A percentile compares a stretch with the other conserved stretches of the same genome.
Evolutionary conservation across 164 flowering plant species (phyloP).

Genomic region (Berberis thunbergii): DNA sequence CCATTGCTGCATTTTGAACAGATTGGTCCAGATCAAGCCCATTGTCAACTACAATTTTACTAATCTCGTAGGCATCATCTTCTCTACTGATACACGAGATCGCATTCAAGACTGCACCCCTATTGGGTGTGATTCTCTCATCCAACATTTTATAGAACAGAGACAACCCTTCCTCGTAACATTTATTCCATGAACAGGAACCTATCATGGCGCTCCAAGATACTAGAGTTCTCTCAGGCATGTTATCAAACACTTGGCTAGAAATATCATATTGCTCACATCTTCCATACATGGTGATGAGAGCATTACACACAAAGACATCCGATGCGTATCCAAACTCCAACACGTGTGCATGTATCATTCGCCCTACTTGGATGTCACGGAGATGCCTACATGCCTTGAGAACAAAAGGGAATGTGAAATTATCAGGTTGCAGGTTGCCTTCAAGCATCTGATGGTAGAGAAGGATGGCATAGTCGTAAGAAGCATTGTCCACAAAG

Average conservation of each 20-base stretch:
- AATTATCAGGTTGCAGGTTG: slow-evolving; percentile 3
- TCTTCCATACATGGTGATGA: slow-evolving; percentile 13
- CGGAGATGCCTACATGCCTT: slow-evolving; percentile 9
- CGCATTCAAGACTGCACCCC: slow-evolving; percentile 7
- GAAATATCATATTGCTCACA: slow-evolving; percentile 7
- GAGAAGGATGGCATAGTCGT: neutral
- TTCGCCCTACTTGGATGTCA: slow-evolving; percentile 1
- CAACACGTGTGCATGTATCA: slow-evolving; percentile 2
- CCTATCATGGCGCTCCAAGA: slow-evolving; percentile 17
- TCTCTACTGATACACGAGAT: slow-evolving; percentile 8
- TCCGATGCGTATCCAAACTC: slow-evolving; percentile 6
- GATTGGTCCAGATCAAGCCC: slow-evolving; percentile 4
- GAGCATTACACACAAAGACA: slow-evolving; percentile 11
- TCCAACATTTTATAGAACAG: slow-evolving; percentile 5
- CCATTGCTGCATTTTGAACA: slow-evolving; percentile 1
- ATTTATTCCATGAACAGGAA: slow-evolving; percentile 6
- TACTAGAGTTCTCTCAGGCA: slow-evolving; percentile 10
- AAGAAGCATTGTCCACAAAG: neutral
- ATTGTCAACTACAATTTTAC: slow-evolving; percentile 3
- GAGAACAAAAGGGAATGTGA: slow-evolving; percentile 8
- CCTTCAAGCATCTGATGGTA: slow-evolving; percentile 3
- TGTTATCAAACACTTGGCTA: slow-evolving; percentile 12
- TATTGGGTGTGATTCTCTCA: slow-evolving; percentile 6
- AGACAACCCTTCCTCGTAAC: slow-evolving; percentile 4
- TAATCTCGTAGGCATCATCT: slow-evolving; percentile 4